Evolutionary conservation across 257 asterid genomes (phyloP).

Genomic region (Verbena officinalis): DNA sequence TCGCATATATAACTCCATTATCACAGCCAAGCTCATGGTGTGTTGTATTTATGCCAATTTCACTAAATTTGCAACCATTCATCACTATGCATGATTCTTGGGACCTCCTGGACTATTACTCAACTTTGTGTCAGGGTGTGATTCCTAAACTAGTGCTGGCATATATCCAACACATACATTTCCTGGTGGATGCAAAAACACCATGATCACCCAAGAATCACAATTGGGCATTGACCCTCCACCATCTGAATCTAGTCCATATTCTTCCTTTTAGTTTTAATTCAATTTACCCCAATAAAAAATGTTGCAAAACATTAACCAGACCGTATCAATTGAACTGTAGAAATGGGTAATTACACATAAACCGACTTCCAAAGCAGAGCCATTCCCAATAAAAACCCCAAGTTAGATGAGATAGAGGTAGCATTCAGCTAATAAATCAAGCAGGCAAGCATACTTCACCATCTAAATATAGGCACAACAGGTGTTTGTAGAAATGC

Average conservation of each 20-base stretch:
- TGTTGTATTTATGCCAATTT: background rate
- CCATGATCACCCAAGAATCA: background rate
- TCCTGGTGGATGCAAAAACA: background rate
- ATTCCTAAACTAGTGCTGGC: background rate
- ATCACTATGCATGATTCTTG: background rate
- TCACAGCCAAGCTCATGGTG: background rate
- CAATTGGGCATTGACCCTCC: background rate
- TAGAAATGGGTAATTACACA: background rate
- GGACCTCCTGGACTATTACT: background rate
- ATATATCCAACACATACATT: background rate
- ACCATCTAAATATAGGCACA: conserved; percentile 14
- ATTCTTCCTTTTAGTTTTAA: background rate
- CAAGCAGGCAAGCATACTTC: conserved; percentile 1
- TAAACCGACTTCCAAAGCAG: background rate
- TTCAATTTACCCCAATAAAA: background rate
- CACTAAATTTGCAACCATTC: background rate
- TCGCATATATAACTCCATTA: background rate
- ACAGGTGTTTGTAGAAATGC: conserved; percentile 33
- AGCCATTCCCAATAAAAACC: background rate
- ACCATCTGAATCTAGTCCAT: conserved; percentile 2
- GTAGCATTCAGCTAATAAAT: conserved; percentile 14
- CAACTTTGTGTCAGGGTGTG: background rate
- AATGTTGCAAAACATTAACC: conserved; percentile 7
- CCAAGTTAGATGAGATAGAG: background rate
- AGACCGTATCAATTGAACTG: conserved; percentile 14